Percentiles rank a stretch among this genome's conserved stretches.
phyloP scores from a whole-genome alignment of 768 basidiomycete species.

The Leccinum uliginosum region DNA sequence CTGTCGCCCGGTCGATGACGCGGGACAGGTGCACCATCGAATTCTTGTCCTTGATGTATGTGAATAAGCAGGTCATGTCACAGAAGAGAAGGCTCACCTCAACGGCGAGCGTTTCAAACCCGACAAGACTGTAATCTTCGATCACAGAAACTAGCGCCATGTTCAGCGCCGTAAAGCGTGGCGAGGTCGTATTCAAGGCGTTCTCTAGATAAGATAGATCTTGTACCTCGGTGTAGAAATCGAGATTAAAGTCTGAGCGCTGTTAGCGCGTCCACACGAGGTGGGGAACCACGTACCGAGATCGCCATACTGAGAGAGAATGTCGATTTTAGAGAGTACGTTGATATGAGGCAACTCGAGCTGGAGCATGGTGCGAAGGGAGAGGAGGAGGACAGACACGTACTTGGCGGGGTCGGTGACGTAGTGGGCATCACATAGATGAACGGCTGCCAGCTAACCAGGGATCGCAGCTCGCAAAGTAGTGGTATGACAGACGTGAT shows the following conservation, averaged over 20 bases:
- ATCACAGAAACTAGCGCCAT: slow-evolving; percentile 89
- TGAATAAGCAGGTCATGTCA: neutral
- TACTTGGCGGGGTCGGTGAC: slow-evolving; percentile 96
- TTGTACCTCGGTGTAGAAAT: slow-evolving; percentile 97
- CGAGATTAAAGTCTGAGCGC: slow-evolving; percentile 85
- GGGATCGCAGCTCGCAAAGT: neutral
- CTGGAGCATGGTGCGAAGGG: slow-evolving; percentile 96
- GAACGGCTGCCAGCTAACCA: slow-evolving; percentile 81
- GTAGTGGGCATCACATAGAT: slow-evolving; percentile 95
- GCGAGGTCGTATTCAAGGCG: slow-evolving; percentile 58
- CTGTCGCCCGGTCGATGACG: slow-evolving; percentile 85
- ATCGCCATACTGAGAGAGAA: slow-evolving; percentile 87
- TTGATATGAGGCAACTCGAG: slow-evolving; percentile 98
- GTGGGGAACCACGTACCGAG: slow-evolving; percentile 54
- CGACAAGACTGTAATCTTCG: slow-evolving; percentile 89
- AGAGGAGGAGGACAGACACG: slow-evolving; percentile 85
- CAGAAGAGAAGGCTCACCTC: slow-evolving; percentile 51
- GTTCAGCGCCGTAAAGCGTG: slow-evolving; percentile 75
- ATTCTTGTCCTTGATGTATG: slow-evolving; percentile 67
- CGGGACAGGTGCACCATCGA: slow-evolving; percentile 90
- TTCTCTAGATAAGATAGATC: slow-evolving; percentile 87
- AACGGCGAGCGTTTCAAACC: slow-evolving; percentile 95
- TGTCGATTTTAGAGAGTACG: slow-evolving; percentile 92
- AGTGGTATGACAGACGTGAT: slow-evolving; percentile 8
- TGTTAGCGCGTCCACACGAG: slow-evolving; percentile 1